Evolutionary conservation across 2,329 filamentous ascomycete genomes (phyloP), one percentile per base, ranked within the genome.

Genomic region (Rhynchosporium graminicola): DNA sequence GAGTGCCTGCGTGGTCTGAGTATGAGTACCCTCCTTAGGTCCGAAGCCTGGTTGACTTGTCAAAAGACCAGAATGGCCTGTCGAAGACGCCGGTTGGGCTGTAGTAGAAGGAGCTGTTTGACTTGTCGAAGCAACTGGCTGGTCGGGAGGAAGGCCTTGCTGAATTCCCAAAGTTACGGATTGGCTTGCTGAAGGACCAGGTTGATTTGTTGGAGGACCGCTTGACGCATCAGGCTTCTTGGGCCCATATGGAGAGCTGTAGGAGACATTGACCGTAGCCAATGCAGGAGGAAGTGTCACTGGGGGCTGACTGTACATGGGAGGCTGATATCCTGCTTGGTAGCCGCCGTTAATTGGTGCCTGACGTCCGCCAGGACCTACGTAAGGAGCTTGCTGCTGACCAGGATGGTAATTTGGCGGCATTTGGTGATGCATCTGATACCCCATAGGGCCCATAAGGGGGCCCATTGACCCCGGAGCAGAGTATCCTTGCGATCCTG

Each of bases 221-320:
- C 61, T 60, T 33, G 64, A 26, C 13, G 67, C 43, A n/a, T 65
- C 36, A 31, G 71, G 72, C 55, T 71, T 73, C 55, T 71, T 73
- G 33, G 71, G 68, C 42, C 69, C 73, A 65, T 75, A 75, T 8
- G 74, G 74, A 52, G 74, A 75, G 52, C 72, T 74, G 59, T 75
- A 75, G 29, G 68, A 68, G 26, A 60, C 45, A 62, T 61, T 54
- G 47, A 47, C 63, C 1, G 65, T 54, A 33, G 62, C 63, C 56
- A 71, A 58, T 54, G 68, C 67, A 64, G 68, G 65, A 59, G 68
- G 64, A 40, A 72, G 66, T 48, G 66, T 55, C 57, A 67, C 55
- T 59, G 55, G 31, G 52, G 59, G 55, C 55, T 48, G 51, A 38
- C 28, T 51, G 42, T 29, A 26, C 31, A 36, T 55, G 31, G 63